Conservation (phyloP, 1,284 basidiomycete species). For the Moesziomyces sp. region DNA sequence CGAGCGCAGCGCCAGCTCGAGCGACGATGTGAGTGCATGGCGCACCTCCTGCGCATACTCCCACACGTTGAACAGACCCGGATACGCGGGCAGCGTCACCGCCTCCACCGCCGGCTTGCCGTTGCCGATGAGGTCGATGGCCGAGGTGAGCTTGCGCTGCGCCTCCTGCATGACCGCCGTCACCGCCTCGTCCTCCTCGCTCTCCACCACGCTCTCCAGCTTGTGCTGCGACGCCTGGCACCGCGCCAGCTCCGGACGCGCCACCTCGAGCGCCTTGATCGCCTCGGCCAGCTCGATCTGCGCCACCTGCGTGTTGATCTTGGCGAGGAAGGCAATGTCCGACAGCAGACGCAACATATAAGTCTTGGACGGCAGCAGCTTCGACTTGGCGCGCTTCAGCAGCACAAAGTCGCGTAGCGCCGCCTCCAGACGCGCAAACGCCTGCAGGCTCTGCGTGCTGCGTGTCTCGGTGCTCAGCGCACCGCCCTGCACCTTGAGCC, state of each 20-base stretch:
- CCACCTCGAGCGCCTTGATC: conserved; percentile 76
- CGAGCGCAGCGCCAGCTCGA: conserved; percentile 83
- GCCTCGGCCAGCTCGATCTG: conserved; percentile 82
- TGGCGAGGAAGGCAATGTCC: conserved; percentile 87
- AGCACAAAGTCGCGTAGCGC: conserved; percentile 93
- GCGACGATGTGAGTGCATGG: conserved; percentile 78
- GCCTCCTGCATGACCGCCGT: conserved; percentile 73
- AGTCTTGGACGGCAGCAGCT: conserved; percentile 93
- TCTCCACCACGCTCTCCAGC: conserved; percentile 82
- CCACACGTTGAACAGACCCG: conserved; percentile 86
- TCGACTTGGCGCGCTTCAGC: conserved; percentile 92
- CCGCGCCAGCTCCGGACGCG: conserved; percentile 73
- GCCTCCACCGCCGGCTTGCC: conserved; percentile 73
- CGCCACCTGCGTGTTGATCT: conserved; percentile 87
- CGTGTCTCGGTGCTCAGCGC: conserved; percentile 14
- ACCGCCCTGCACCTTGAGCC: conserved; percentile 35
- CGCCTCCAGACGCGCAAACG: conserved; percentile 90
- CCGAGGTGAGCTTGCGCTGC: conserved; percentile 72
- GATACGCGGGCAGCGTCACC: conserved; percentile 76
- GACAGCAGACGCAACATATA: conserved; percentile 88
- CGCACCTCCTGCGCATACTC: conserved; percentile 89
- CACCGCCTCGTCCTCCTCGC: conserved; percentile 80
- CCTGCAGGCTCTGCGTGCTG: conserved; percentile 23
- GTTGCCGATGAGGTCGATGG: conserved; percentile 80
- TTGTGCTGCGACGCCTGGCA: conserved; percentile 80